phyloP scores from a whole-genome alignment of 345 rosid species.

The Populus tremula region DNA sequence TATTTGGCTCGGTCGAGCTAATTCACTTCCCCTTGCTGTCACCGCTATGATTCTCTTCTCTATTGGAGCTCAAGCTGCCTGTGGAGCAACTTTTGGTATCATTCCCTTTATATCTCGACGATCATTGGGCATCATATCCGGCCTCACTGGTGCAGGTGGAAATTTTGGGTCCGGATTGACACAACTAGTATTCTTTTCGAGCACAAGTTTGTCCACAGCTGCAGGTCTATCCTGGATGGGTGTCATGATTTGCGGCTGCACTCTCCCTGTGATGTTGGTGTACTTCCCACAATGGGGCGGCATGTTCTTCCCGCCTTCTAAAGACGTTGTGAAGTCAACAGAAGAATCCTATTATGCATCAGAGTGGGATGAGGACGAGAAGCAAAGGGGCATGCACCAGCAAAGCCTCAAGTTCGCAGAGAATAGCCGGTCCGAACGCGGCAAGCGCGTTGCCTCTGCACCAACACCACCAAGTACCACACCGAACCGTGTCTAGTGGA shows the following conservation, averaged over 20 bases:
- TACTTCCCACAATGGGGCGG: constrained; percentile 87
- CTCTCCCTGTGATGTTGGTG: constrained; percentile 57
- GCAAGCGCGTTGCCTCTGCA: constrained; percentile 40
- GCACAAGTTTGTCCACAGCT: constrained; percentile 47
- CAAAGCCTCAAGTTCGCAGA: constrained; percentile 69
- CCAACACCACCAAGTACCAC: constrained; percentile 48
- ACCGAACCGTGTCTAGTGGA: constrained; percentile 42
- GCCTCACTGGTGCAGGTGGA: constrained; percentile 74
- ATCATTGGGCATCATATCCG: constrained; percentile 73
- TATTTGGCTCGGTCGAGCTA: constrained; percentile 68
- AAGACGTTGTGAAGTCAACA: constrained; percentile 33
- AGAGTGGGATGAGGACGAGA: constrained; percentile 73
- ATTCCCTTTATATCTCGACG: constrained; percentile 73
- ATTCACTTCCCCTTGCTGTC: constrained; percentile 62
- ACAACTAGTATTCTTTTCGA: constrained; percentile 60
- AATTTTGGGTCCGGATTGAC: constrained; percentile 82
- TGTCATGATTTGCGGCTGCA: constrained; percentile 57
- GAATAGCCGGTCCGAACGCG: constrained; percentile 71
- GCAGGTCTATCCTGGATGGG: constrained; percentile 70
- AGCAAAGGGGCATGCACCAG: constrained; percentile 50
- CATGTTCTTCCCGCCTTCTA: constrained; percentile 61
- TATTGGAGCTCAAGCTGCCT: constrained; percentile 74
- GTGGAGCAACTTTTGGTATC: constrained; percentile 78
- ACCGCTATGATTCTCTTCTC: constrained; percentile 77
- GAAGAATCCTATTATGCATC: constrained; percentile 59